phyloP scores from a whole-genome alignment of 441 rosid genomes.

The Hura crepitans region DNA sequence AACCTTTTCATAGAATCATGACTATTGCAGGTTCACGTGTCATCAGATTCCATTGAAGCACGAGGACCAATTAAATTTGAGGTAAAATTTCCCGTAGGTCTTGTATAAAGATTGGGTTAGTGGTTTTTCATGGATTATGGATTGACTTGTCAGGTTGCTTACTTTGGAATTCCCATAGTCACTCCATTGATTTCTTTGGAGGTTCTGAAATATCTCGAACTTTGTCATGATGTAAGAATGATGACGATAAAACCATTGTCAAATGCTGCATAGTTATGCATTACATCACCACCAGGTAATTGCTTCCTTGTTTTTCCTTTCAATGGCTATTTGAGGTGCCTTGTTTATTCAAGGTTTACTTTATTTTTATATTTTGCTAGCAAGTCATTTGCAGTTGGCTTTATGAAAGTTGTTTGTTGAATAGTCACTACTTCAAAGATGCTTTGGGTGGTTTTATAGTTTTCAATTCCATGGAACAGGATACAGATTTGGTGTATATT shows the following conservation, averaged over 20 bases:
- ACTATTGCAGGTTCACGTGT: too few species aligned
- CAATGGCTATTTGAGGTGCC: background rate
- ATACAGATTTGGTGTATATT: conserved; percentile 75
- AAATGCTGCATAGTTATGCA: conserved; percentile 34
- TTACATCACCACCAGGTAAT: conserved; percentile 93
- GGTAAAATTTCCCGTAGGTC: too few species aligned
- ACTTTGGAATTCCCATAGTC: conserved; percentile 85
- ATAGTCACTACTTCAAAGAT: background rate
- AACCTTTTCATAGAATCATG: too few species aligned
- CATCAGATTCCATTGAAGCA: too few species aligned
- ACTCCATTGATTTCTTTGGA: conserved; percentile 88
- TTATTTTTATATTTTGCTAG: background rate
- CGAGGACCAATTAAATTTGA: too few species aligned
- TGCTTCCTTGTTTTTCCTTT: background rate
- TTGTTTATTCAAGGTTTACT: background rate
- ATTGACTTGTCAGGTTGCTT: conserved; percentile 92
- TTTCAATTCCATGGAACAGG: conserved; percentile 39
- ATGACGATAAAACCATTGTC: conserved; percentile 25
- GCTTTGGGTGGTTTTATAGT: conserved; percentile 1
- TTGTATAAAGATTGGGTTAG: conserved; percentile 21
- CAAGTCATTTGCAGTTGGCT: background rate
- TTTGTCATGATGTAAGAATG: conserved; percentile 87
- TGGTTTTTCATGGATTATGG: conserved; percentile 33
- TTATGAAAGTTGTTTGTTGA: background rate
- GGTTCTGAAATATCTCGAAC: conserved; percentile 93